phyloP scores from a whole-genome alignment of 352 stramenopile species.

The Globisporangium paddicum region DNA sequence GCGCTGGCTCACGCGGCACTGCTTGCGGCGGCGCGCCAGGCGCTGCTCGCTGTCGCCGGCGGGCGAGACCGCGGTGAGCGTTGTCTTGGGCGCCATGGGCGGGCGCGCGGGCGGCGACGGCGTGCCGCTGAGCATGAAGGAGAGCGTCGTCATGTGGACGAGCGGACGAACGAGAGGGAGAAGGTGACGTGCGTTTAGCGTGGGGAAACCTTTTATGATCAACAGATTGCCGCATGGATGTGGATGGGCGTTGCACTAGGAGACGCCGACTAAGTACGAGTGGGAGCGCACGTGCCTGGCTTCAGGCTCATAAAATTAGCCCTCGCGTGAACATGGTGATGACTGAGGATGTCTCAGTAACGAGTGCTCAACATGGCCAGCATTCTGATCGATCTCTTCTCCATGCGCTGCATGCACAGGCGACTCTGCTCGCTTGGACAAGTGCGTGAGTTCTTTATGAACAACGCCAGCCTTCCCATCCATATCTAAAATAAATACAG shows the following conservation, averaged over 20 bases:
- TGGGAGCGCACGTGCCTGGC: background rate
- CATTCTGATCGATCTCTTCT: no score
- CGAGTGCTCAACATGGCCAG: no score
- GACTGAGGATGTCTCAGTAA: no score
- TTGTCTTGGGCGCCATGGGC: background rate
- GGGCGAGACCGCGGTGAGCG: background rate
- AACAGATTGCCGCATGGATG: no score
- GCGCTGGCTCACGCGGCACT: conserved; percentile 66
- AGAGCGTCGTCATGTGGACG: background rate
- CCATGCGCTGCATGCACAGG: no score
- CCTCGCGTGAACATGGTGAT: no score
- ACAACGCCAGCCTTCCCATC: no score
- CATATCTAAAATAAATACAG: no score
- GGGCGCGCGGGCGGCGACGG: background rate
- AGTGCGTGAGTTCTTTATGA: no score
- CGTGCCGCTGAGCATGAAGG: background rate
- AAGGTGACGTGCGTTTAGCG: background rate
- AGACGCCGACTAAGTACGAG: conserved; percentile 5
- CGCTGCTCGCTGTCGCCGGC: conserved; percentile 14
- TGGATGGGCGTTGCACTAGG: no score
- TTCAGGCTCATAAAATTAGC: conserved; percentile 5
- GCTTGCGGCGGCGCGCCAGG: conserved; percentile 37
- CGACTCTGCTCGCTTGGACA: no score
- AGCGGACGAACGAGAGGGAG: background rate
- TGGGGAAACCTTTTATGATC: conserved; percentile 7